Conservation (phyloP, 2,329 filamentous ascomycete genomes). For the Ophiosphaerella herpotricha region DNA sequence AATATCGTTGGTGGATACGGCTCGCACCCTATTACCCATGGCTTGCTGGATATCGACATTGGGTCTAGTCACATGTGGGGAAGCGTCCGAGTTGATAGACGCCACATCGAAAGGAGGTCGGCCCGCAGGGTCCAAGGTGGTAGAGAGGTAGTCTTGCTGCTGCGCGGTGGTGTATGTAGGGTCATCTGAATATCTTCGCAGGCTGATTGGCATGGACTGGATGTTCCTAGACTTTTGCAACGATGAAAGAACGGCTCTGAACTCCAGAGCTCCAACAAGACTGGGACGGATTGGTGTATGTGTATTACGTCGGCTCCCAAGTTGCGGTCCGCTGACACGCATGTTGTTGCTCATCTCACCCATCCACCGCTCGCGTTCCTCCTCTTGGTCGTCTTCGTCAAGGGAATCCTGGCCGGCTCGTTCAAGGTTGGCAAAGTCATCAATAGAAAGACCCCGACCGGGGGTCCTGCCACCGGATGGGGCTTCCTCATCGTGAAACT, state of each 20-base stretch:
- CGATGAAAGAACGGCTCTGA: constrained; percentile 86
- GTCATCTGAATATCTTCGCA: constrained; percentile 72
- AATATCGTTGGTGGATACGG: constrained; percentile 65
- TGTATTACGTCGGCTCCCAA: constrained; percentile 70
- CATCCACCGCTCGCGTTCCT: constrained; percentile 66
- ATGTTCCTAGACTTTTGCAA: constrained; percentile 81
- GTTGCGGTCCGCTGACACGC: constrained; percentile 75
- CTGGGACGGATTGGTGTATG: constrained; percentile 89
- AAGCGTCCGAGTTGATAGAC: constrained; percentile 20
- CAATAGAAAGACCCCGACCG: constrained; percentile 56
- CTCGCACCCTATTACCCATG: constrained; percentile 49
- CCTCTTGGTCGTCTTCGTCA: constrained; percentile 62
- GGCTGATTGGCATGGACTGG: constrained; percentile 69
- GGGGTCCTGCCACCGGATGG: constrained; percentile 44
- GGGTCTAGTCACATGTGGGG: constrained; percentile 29
- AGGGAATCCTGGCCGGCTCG: constrained; percentile 64
- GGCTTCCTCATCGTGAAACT: constrained; percentile 60
- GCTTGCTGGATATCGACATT: constrained; percentile 35
- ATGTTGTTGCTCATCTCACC: constrained; percentile 92
- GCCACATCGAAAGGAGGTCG: constrained; percentile 44
- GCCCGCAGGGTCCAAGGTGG: constrained; percentile 53
- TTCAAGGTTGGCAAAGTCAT: constrained; percentile 68
- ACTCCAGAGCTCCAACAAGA: constrained; percentile 90
- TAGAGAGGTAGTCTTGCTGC: constrained; percentile 54
- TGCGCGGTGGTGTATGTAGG: constrained; percentile 52